These are phyloP conservation scores for Kwoniella heveanensis DNA, from an alignment of 768 basidiomycete species.

Conservation along the genomic window DNA sequence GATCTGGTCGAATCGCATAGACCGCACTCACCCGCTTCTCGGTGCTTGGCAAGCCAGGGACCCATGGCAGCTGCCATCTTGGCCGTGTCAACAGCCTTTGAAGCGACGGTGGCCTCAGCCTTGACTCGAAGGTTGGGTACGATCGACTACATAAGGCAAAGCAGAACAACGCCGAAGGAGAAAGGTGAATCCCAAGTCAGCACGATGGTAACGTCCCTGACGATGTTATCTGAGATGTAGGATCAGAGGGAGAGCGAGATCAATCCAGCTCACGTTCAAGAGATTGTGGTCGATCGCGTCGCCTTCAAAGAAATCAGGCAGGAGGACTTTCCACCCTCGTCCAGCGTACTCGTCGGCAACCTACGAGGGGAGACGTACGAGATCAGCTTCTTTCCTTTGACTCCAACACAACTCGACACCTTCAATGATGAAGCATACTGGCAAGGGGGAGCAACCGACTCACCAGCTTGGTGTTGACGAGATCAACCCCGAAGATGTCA, in stretches of 20 bases:
- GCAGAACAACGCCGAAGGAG: too few relatives aligned
- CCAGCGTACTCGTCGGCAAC: conserved; percentile 56
- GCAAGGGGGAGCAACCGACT: too few relatives aligned
- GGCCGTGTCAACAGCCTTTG: conserved; percentile 47
- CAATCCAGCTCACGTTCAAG: conserved; percentile 27
- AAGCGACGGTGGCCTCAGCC: conserved; percentile 38
- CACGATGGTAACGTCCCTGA: too few relatives aligned
- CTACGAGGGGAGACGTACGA: not conserved
- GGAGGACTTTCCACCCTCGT: conserved; percentile 52
- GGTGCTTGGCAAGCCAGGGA: conserved; percentile 53
- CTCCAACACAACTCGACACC: too few relatives aligned
- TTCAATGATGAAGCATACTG: too few relatives aligned
- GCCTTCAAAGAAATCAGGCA: conserved; percentile 54
- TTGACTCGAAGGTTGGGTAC: conserved; percentile 52
- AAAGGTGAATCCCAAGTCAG: too few relatives aligned
- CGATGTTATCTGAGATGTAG: too few relatives aligned
- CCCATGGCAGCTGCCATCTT: conserved; percentile 52
- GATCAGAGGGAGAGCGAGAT: not conserved
- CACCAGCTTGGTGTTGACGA: conserved; percentile 44
- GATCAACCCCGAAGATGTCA: conserved; percentile 57
- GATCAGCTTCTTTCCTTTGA: too few relatives aligned
- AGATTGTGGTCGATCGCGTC: conserved; percentile 42
- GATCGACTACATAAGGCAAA: conserved; percentile 48
- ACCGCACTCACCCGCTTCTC: conserved; percentile 53
- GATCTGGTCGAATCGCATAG: too few relatives aligned